phyloP scores from a whole-genome alignment of 495 filamentous ascomycete genomes.

The Xylaria longipes region DNA sequence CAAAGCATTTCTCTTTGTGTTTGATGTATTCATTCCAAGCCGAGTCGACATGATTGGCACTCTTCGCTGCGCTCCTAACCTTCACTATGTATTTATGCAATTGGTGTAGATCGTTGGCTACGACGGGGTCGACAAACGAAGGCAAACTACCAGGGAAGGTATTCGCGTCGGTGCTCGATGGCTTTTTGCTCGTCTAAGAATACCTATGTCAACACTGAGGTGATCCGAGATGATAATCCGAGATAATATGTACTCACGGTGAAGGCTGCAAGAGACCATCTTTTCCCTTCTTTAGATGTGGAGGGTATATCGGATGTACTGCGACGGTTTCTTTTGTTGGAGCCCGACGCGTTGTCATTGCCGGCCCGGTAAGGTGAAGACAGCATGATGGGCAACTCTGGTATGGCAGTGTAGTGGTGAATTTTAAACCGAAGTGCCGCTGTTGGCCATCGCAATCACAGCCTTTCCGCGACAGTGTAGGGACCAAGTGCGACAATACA shows the following conservation, averaged over 20 bases:
- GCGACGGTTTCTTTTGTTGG: conserved; percentile 9
- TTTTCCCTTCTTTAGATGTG: conserved; percentile 11
- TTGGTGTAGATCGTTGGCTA: conserved; percentile 34
- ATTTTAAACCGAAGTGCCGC: background rate
- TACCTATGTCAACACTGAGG: background rate
- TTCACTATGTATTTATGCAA: conserved; percentile 35
- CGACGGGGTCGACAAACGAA: conserved; percentile 18
- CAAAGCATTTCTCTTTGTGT: conserved; percentile 34
- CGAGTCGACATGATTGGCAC: conserved; percentile 38
- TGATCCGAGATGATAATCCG: background rate
- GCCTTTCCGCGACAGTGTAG: background rate
- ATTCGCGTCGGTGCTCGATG: conserved; percentile 6
- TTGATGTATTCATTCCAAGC: conserved; percentile 43
- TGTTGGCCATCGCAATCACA: background rate
- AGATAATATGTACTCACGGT: conserved; percentile 2
- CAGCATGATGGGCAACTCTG: background rate
- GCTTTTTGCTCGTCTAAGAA: conserved; percentile 11
- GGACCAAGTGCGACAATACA: conserved; percentile 4
- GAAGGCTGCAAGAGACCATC: conserved; percentile 17
- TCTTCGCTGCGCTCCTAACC: conserved; percentile 35
- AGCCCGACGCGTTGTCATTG: background rate
- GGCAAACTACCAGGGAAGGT: conserved; percentile 12
- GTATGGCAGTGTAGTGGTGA: background rate
- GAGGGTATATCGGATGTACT: conserved; percentile 21
- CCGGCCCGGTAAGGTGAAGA: conserved; percentile 2